Evolutionary conservation across 2,329 filamentous ascomycete genomes (phyloP), one percentile per base, ranked within the genome.

Genomic region (Phoma sp.): DNA sequence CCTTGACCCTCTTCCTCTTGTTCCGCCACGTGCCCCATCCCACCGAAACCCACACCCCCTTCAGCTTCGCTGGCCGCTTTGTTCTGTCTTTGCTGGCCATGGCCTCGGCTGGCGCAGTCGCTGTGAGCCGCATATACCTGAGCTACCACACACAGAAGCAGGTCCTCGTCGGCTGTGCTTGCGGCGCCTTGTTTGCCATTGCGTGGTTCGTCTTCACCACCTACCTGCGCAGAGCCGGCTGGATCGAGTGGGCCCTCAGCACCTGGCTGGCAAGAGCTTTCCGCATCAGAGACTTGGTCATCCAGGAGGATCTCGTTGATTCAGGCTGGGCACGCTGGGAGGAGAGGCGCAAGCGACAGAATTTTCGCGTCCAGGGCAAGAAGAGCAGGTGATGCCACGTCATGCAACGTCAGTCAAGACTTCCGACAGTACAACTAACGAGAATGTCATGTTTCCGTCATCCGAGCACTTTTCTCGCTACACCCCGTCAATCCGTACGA

Each of bases 261-360:
- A 80, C 85, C 32, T 83, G 85, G 25, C 65, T 89, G 4, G 84
- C 86, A 3, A 84, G 84, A 68, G 82, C 86, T 61, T 78, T 95
- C 43, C 83, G 94, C 55, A 79, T 96, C 43, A 83, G 95, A 56
- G 95, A 99, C 75, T 78, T 99, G 59, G 86, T 96, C 12, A 82
- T 96, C 6, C 88, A 89, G 72, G 94, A 98, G 77, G 94, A 98
- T 76, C 77, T 96, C 65, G 88, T 88, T 31, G 92, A 96, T 78
- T 89, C 92, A 37, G 95, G 95, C 2, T 99, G 94, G 94, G 91
- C 93, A 77, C 88, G 90, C 72, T 98, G 93, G 92, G 88, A 94
- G 74, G 80, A 81, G 43, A 74, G 77, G 51, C 77, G 77, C 52
- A 68, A 62, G 53, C 65, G 63, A 33, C 60, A 62, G 12, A 36